phyloP scores from a whole-genome alignment of 179 eudicot species.

The Drosera spatulata region DNA sequence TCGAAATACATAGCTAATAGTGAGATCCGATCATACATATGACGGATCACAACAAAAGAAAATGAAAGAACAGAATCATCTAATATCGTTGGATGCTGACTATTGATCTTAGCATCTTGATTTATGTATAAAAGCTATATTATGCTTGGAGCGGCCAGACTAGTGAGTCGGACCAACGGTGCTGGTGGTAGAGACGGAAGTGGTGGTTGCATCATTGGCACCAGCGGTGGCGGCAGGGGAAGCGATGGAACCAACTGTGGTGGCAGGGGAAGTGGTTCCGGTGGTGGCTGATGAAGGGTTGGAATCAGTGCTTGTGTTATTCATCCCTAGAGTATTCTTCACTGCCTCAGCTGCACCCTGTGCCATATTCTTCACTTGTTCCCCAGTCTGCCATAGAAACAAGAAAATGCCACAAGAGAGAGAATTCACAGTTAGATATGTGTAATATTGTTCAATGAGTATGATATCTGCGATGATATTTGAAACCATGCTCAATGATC shows the following conservation, averaged over 20 bases:
- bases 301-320: slow-evolving; percentile 4
- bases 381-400: too few relatives aligned
- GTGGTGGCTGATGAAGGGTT: slow-evolving; percentile 4
- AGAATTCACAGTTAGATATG: too few relatives aligned
- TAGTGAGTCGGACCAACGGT: not conserved
- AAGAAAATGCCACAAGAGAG: too few relatives aligned
- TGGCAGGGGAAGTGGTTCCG: not conserved
- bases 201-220: slow-evolving; percentile 4
- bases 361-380: slow-evolving; percentile 41
- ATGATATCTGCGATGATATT: not conserved
- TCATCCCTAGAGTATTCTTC: slow-evolving; percentile 48
- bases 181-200: slow-evolving; percentile 2
- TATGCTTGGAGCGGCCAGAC: not conserved
- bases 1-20: too few relatives aligned
- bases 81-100: too few relatives aligned
- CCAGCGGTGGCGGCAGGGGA: not conserved
- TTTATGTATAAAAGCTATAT: too few relatives aligned
- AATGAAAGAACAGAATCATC: too few relatives aligned
- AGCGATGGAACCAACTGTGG: not conserved
- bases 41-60: too few relatives aligned
- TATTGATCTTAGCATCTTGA: too few relatives aligned
- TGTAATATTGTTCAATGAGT: too few relatives aligned
- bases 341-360: slow-evolving; percentile 60
- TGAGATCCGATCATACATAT: too few relatives aligned
- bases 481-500: too few relatives aligned